phyloP scores from a whole-genome alignment of 2,329 filamentous ascomycete genomes.

The Verticillium isaacii region DNA sequence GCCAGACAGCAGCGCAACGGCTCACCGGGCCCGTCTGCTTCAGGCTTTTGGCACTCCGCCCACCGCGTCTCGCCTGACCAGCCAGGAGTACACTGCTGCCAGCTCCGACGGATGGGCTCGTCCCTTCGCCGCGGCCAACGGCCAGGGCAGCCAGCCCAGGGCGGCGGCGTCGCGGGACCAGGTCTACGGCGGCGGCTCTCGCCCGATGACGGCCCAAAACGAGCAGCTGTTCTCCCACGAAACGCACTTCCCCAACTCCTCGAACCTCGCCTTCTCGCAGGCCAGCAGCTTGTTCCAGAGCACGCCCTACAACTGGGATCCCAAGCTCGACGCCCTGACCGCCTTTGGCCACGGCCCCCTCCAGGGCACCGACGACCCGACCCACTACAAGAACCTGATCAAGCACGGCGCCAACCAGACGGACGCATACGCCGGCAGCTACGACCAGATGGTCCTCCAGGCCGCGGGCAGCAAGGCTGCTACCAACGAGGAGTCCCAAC shows the following conservation, averaged over 20 bases:
- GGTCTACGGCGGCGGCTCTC: conserved; percentile 12
- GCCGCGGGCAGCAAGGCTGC: background rate
- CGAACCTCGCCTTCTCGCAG: conserved; percentile 35
- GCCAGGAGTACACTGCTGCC: conserved; percentile 8
- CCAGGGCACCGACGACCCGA: conserved; percentile 10
- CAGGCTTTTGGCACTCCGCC: conserved; percentile 24
- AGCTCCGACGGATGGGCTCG: conserved; percentile 3
- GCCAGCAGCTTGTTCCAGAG: conserved; percentile 46
- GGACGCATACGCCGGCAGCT: conserved; percentile 11
- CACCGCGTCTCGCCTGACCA: conserved; percentile 6
- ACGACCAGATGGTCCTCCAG: conserved; percentile 10
- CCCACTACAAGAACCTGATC: conserved; percentile 13
- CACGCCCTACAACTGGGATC: conserved; percentile 29
- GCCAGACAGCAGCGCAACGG: conserved; percentile 4
- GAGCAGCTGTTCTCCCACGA: conserved; percentile 12
- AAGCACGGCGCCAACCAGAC: conserved; percentile 12
- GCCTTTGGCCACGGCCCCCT: conserved; percentile 6
- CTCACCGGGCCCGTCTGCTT: conserved; percentile 28
- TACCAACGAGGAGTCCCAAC: background rate
- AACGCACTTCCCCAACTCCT: conserved; percentile 1
- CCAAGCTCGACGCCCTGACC: background rate
- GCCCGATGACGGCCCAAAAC: conserved; percentile 5
- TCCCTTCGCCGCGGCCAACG: conserved; percentile 3
- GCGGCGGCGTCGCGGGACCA: conserved; percentile 5
- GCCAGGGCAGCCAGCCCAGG: conserved; percentile 5